Evolutionary conservation across 2,329 filamentous ascomycete species (phyloP), one percentile per base, ranked within the genome.

Genomic region (Ophiostoma sp.): DNA sequence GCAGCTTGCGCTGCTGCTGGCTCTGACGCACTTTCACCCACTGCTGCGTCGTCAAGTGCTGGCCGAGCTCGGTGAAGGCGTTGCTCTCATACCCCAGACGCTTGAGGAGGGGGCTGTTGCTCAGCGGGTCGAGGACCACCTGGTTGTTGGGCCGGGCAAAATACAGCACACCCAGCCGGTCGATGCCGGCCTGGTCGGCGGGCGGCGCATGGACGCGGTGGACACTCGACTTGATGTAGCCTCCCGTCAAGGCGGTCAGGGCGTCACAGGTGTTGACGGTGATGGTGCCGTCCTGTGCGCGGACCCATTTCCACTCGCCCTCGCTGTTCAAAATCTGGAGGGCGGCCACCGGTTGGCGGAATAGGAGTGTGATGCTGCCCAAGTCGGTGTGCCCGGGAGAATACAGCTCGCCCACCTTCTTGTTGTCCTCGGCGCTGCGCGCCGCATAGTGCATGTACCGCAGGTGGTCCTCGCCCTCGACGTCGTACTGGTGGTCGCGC

Each of bases 361-460:
- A 88, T 0, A 88, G 82, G 5, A 88, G 80, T 0, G 87, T 88
- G 0, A 88, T 78, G 0, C 83, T 85, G 0, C 86, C 86, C 1
- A 88, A 78, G 75, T 89, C 87, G 0, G 86, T 88, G 76, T 88
- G 86, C 0, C 86, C 86, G 15, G 75, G 72, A 55, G 72, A 59
- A 59, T 73, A 75, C 25, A 73, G 70, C 36, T 74, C 71, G 36
- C 75, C 73, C 5, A 80, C 81, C 59, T 80, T 81, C 45, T 80
- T 80, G 77, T 83, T 85, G 2, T 77, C 73, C 17, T 74, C 72
- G 39, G 71, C 71, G 39, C 68, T 71, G n/a, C 86, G 83, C 0
- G 82, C 80, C 19, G 83, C 81, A 76, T 89, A 89, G 66, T 86
- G 82, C 87, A 89, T 89, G 79, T 89, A 89, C 2, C 88, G 85